These are phyloP conservation scores for Sapria himalayana DNA, from an alignment of 345 rosid species.

Conservation along the genomic window DNA sequence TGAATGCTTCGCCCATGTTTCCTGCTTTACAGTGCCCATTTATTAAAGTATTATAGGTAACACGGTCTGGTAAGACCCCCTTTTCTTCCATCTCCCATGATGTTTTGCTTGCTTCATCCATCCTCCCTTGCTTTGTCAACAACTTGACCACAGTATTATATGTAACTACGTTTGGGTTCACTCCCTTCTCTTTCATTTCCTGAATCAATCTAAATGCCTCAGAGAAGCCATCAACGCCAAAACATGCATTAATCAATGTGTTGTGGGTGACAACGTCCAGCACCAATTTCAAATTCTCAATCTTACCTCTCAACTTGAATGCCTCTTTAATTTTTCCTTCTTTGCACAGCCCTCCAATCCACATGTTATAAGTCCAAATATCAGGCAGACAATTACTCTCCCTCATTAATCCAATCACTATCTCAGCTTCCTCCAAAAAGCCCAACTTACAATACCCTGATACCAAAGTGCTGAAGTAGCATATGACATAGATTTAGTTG, in stretches of 20 bases:
- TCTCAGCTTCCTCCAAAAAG: slow-evolving; percentile 46
- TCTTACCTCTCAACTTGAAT: slow-evolving; percentile 31
- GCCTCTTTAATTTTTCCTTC: slow-evolving; percentile 43
- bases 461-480: too few species aligned
- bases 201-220: slow-evolving; percentile 39
- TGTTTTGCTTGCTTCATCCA: slow-evolving; percentile 33
- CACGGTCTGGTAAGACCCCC: slow-evolving; percentile 35
- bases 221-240: slow-evolving; percentile 16
- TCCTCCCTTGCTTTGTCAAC: slow-evolving; percentile 50
- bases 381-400: slow-evolving; percentile 33
- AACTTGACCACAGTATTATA: slow-evolving; percentile 45
- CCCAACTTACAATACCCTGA: slow-evolving; percentile 61
- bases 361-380: slow-evolving; percentile 43
- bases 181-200: slow-evolving; percentile 42
- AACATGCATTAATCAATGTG: slow-evolving; percentile 64
- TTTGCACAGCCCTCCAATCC: slow-evolving; percentile 43
- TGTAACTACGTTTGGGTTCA: slow-evolving; percentile 36
- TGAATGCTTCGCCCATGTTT: slow-evolving; percentile 39
- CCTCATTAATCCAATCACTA: slow-evolving; percentile 51
- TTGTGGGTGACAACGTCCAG: slow-evolving; percentile 71
- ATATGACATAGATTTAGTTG: too few species aligned
- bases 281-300: slow-evolving; percentile 37
- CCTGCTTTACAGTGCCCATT: slow-evolving; percentile 42
- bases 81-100: slow-evolving; percentile 32
- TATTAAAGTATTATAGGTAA: slow-evolving; percentile 55